These are phyloP conservation scores for Fomitopsis palustris DNA, from an alignment of 1,284 basidiomycete species.

Conservation along the genomic window DNA sequence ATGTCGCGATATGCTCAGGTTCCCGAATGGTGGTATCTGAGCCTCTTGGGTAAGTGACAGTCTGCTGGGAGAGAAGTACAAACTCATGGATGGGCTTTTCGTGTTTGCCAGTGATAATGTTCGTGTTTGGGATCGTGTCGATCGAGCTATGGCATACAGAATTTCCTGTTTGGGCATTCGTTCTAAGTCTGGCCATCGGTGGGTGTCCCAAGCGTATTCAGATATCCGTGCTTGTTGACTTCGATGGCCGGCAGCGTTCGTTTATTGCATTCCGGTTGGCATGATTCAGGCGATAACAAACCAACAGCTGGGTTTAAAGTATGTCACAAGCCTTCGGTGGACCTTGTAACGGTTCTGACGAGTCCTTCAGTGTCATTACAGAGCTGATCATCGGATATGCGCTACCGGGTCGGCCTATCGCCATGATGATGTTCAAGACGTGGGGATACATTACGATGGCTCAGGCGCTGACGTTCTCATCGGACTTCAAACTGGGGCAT, in stretches of 20 bases:
- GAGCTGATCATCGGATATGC: conserved; percentile 49
- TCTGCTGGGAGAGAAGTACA: no score
- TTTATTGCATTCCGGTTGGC: conserved; percentile 63
- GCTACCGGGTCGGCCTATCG: conserved; percentile 51
- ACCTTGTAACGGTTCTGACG: conserved; percentile 28
- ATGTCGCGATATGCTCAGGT: conserved; percentile 75
- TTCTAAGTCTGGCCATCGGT: conserved; percentile 39
- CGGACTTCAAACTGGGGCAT: conserved; percentile 51
- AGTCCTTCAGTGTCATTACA: conserved; percentile 42
- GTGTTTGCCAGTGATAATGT: conserved; percentile 37
- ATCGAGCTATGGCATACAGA: conserved; percentile 69
- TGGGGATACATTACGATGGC: conserved; percentile 50
- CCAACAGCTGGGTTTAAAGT: conserved; percentile 57
- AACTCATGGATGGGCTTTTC: not conserved
- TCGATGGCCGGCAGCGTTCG: conserved; percentile 33
- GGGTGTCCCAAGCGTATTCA: conserved; percentile 8
- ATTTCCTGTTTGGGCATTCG: conserved; percentile 60
- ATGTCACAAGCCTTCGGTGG: conserved; percentile 20
- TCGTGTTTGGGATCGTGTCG: conserved; percentile 61
- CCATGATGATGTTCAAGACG: conserved; percentile 64
- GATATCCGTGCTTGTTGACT: not conserved
- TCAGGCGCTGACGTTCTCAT: conserved; percentile 45
- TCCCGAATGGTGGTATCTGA: conserved; percentile 73
- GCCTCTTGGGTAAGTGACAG: conserved; percentile 35
- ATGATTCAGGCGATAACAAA: conserved; percentile 68